Conservation (phyloP, 148 eudicot genomes). For the Heliosperma pusillum region DNA sequence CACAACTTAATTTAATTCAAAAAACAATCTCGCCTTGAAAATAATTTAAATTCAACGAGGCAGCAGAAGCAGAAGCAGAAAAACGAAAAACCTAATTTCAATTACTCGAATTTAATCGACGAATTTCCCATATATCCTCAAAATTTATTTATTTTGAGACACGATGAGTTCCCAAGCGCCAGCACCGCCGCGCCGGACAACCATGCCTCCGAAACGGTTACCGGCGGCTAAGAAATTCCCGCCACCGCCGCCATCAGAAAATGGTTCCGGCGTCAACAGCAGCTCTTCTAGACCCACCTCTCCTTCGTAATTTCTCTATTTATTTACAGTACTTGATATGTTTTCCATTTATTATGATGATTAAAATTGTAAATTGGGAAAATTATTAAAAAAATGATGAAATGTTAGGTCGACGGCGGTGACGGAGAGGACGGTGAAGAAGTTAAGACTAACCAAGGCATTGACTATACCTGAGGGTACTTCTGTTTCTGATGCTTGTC, state of each 20-base stretch:
- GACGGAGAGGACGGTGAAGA: slow-evolving; percentile 98
- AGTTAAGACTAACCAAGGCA: slow-evolving; percentile 82
- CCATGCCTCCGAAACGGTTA: slow-evolving; percentile 40
- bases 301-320: slow-evolving; percentile 44
- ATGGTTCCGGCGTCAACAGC: slow-evolving; percentile 30
- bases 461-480: slow-evolving; percentile 96
- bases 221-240: slow-evolving; percentile 33
- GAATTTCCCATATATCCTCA: no score
- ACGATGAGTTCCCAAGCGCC: slow-evolving; percentile 50
- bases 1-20: no score
- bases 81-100: no score
- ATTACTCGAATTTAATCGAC: no score
- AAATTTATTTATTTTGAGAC: no score
- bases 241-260: slow-evolving; percentile 44
- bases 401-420: slow-evolving; percentile 35
- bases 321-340: background rate
- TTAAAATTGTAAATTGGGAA: background rate
- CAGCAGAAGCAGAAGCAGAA: no score
- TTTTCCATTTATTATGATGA: background rate
- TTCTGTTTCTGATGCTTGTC: slow-evolving; percentile 82
- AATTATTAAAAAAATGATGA: background rate
- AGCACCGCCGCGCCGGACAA: slow-evolving; percentile 46
- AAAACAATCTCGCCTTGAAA: background rate
- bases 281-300: slow-evolving; percentile 56
- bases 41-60: no score